phyloP scores from a whole-genome alignment of 148 eudicot species.

The Dianthus caryophyllus region DNA sequence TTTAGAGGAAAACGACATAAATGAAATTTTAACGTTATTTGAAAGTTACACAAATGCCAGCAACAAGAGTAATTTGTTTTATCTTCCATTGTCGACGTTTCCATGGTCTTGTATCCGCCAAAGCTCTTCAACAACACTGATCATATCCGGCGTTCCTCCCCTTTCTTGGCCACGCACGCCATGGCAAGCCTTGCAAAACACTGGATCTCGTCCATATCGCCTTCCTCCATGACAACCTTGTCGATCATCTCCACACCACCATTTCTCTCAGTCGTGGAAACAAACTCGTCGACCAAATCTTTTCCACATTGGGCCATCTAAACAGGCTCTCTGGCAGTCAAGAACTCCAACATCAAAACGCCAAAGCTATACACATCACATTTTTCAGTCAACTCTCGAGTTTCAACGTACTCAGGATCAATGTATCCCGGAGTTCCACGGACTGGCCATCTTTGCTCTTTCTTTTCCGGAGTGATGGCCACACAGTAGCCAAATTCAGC shows the following conservation, averaged over 20 bases:
- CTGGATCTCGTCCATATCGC: constrained; percentile 7
- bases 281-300: constrained; percentile 22
- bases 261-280: constrained; percentile 7
- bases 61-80: too few relatives aligned
- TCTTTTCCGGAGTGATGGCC: constrained; percentile 15
- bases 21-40: too few relatives aligned
- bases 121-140: constrained; percentile 18
- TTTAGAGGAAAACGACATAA: too few relatives aligned
- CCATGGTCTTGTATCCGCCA: constrained; percentile 3
- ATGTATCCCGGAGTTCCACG: constrained; percentile 27
- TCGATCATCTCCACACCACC: constrained; percentile 26
- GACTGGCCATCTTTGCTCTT: constrained; percentile 18
- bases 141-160: constrained; percentile 31
- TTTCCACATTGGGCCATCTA: background rate
- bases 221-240: constrained; percentile 10
- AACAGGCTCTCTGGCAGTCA: constrained; percentile 14
- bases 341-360: constrained; percentile 23
- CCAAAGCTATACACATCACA: constrained; percentile 30
- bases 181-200: constrained; percentile 20
- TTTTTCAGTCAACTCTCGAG: constrained; percentile 18
- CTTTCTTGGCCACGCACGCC: constrained; percentile 24
- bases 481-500: constrained; percentile 17
- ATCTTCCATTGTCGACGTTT: too few relatives aligned
- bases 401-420: constrained; percentile 26
- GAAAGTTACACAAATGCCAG: too few relatives aligned